These are phyloP conservation scores for Bombardia bombarda DNA, from an alignment of 495 filamentous ascomycete genomes.

Conservation along the genomic window DNA sequence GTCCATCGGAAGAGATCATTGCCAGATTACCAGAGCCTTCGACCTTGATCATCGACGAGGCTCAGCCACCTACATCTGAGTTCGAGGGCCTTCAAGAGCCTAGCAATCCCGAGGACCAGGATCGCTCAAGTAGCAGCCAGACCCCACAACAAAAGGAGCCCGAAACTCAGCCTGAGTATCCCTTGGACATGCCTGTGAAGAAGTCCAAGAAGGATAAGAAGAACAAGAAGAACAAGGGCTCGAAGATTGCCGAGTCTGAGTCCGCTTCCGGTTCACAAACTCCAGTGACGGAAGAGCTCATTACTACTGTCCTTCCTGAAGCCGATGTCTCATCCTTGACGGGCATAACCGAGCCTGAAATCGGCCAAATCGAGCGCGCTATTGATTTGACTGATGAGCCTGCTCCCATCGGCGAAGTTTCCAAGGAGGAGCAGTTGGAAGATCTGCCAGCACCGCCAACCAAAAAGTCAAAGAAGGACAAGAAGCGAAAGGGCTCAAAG, in stretches of 20 bases:
- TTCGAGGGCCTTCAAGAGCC: no score
- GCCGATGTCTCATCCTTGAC: background rate
- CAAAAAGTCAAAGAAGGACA: conserved; percentile 16
- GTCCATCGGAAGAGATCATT: no score
- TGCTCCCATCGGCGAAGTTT: no score
- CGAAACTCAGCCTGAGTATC: background rate
- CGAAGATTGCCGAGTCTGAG: conserved; percentile 9
- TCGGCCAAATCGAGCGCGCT: no score
- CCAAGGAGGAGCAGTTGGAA: no score
- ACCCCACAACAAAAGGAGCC: background rate
- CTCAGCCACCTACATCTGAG: no score
- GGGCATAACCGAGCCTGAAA: no score
- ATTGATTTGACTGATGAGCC: no score
- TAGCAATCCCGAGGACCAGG: no score
- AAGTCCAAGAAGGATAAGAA: conserved; percentile 21
- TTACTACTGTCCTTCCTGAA: background rate
- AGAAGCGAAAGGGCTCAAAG: conserved; percentile 13
- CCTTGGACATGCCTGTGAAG: conserved; percentile 8
- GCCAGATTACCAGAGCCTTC: no score
- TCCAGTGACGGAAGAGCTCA: conserved; percentile 7
- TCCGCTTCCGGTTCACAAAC: conserved; percentile 8
- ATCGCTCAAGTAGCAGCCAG: no score
- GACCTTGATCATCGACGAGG: background rate
- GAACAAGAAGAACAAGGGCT: conserved; percentile 13
- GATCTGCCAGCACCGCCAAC: no score